Evolutionary conservation across 2,329 filamentous ascomycete genomes (phyloP).

Genomic region (Neonectria punicea): DNA sequence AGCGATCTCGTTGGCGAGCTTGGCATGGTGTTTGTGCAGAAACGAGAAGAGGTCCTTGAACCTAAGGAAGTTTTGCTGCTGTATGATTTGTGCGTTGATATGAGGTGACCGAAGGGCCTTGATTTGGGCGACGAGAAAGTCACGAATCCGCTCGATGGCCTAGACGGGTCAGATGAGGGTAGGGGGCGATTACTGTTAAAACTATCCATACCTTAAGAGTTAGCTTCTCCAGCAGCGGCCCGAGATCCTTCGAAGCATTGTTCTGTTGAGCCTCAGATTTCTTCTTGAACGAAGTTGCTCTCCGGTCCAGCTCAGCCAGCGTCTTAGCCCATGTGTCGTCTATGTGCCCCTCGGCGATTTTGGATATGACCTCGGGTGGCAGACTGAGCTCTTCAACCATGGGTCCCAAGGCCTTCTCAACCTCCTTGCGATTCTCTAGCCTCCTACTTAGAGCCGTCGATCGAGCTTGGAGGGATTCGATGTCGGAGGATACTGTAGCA

Average conservation of each 20-base stretch:
- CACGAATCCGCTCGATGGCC: slow-evolving; percentile 93
- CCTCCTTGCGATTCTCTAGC: slow-evolving; percentile 87
- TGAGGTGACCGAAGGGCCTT: slow-evolving; percentile 93
- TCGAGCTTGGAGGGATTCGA: slow-evolving; percentile 89
- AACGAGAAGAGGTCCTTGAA: slow-evolving; percentile 92
- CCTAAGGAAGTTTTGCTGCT: slow-evolving; percentile 88
- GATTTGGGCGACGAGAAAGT: slow-evolving; percentile 94
- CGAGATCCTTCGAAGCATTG: slow-evolving; percentile 85
- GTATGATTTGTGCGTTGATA: slow-evolving; percentile 96
- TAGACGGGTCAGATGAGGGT: slow-evolving; percentile 45
- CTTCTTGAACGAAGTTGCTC: slow-evolving; percentile 76
- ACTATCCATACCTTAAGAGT: slow-evolving; percentile 73
- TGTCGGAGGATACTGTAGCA: slow-evolving; percentile 91
- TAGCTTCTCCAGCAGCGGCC: slow-evolving; percentile 85
- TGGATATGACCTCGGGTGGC: slow-evolving; percentile 82
- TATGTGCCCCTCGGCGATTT: slow-evolving; percentile 88
- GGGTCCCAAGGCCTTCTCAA: slow-evolving; percentile 88
- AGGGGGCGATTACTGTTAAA: neutral
- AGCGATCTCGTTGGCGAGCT: slow-evolving; percentile 88
- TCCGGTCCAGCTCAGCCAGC: slow-evolving; percentile 84
- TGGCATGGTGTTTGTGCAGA: slow-evolving; percentile 81
- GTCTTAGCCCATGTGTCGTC: slow-evolving; percentile 90
- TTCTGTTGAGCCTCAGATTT: slow-evolving; percentile 70
- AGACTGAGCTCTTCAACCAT: slow-evolving; percentile 93
- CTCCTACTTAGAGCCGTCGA: slow-evolving; percentile 85